These are phyloP conservation scores for Volvox carteri DNA, from an alignment of 163 green algal species.

Conservation along the genomic window DNA sequence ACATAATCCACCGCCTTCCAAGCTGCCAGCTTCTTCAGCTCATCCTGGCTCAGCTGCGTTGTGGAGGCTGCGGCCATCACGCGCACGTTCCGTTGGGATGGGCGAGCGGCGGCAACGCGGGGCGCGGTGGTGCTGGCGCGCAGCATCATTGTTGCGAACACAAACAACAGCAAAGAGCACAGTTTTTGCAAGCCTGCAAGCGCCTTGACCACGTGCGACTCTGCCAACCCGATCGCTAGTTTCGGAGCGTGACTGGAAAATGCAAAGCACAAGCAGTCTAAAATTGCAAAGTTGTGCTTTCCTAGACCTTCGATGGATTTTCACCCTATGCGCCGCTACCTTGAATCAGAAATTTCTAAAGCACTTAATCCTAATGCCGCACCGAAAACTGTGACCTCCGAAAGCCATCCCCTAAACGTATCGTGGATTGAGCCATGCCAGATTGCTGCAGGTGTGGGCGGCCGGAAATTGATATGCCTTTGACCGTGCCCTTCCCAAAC, in stretches of 20 bases:
- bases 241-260: neutral
- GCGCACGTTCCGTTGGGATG: conserved; percentile 37
- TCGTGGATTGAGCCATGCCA: conserved; percentile 9
- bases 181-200: neutral
- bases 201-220: neutral
- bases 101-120: conserved; percentile 37
- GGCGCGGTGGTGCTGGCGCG: neutral
- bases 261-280: neutral
- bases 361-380: neutral
- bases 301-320: neutral
- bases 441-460: neutral
- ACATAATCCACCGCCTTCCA: conserved; percentile 98
- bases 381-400: neutral
- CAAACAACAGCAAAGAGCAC: conserved; percentile 1
- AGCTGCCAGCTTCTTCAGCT: conserved; percentile 87
- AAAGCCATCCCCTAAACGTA: neutral
- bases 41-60: conserved; percentile 56
- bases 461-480: no score
- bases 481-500: no score
- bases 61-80: conserved; percentile 28
- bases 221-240: neutral
- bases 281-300: neutral
- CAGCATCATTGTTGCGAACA: conserved; percentile 48
- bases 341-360: neutral
- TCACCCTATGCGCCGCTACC: neutral